Conservation (phyloP, 345 rosid genomes). For the Schrenkiella parvula region DNA sequence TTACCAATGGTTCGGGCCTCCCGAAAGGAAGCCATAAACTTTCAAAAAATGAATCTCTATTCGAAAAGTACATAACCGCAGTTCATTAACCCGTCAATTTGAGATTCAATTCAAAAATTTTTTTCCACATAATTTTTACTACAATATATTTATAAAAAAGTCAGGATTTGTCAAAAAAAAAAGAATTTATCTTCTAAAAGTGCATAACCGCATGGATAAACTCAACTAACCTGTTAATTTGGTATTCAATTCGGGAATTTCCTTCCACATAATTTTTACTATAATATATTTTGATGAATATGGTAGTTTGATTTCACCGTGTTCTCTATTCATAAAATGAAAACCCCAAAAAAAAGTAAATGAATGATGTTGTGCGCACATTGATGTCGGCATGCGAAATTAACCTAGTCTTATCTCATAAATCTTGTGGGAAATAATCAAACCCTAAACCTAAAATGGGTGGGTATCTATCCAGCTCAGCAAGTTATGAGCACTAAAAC, state of each 20-base stretch:
- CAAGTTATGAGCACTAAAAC: constrained; percentile 21
- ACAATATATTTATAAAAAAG: background rate
- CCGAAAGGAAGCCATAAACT: no score
- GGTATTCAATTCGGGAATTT: no score
- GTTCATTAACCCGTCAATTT: no score
- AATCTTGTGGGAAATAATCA: constrained; percentile 7
- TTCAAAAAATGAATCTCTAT: no score
- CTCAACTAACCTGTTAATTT: no score
- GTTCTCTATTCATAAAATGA: background rate
- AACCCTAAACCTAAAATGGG: constrained; percentile 25
- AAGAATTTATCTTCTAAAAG: no score
- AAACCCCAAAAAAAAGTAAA: background rate
- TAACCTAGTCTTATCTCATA: constrained; percentile 15
- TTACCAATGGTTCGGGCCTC: no score
- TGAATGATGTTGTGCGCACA: constrained; percentile 16
- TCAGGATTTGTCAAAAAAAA: no score
- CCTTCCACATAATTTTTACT: background rate
- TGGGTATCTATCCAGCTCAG: constrained; percentile 30
- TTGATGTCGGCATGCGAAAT: constrained; percentile 29
- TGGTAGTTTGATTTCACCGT: background rate
- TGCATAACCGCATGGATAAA: no score
- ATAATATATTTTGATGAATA: background rate
- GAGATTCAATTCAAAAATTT: no score
- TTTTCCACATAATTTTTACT: background rate
- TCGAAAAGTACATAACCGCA: no score